Conservation (phyloP, 768 basidiomycete species). For the Mycena filopes region DNA sequence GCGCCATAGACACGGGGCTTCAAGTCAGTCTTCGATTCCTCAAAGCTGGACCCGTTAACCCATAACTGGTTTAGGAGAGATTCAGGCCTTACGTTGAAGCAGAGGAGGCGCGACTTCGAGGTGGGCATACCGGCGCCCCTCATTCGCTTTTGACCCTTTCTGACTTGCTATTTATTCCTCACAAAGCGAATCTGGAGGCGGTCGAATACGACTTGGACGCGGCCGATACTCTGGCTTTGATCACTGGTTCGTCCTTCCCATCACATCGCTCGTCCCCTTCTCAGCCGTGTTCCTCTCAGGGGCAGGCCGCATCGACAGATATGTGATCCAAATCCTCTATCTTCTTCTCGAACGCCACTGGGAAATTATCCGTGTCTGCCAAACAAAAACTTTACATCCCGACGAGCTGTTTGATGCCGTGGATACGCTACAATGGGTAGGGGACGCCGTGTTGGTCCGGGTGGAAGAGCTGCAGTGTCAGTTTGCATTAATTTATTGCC, state of each 20-base stretch:
- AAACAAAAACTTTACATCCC: constrained; percentile 38
- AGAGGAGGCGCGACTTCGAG: constrained; percentile 37
- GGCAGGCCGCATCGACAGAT: too few species aligned
- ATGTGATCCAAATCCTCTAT: constrained; percentile 29
- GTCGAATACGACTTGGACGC: constrained; percentile 43
- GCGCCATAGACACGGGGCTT: not conserved
- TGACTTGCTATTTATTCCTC: too few species aligned
- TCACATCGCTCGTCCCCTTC: constrained; percentile 26
- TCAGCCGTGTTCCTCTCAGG: constrained; percentile 42
- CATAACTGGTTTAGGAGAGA: constrained; percentile 23
- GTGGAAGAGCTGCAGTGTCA: constrained; percentile 38
- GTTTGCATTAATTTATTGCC: not conserved
- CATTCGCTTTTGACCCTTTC: too few species aligned
- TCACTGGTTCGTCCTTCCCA: constrained; percentile 35
- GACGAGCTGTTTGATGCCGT: constrained; percentile 39
- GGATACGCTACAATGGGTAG: constrained; percentile 34
- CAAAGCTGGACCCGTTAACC: not conserved
- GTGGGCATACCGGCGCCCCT: too few species aligned
- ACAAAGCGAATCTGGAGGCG: constrained; percentile 36
- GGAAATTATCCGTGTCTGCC: constrained; percentile 43
- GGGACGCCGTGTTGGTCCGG: constrained; percentile 35
- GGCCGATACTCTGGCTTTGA: constrained; percentile 37
- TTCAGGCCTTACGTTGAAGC: constrained; percentile 36
- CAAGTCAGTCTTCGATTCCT: not conserved
- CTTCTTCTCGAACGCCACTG: constrained; percentile 46